phyloP scores from a whole-genome alignment of 371 early-diverging fungal species.

The Aphelidium insulamus region DNA sequence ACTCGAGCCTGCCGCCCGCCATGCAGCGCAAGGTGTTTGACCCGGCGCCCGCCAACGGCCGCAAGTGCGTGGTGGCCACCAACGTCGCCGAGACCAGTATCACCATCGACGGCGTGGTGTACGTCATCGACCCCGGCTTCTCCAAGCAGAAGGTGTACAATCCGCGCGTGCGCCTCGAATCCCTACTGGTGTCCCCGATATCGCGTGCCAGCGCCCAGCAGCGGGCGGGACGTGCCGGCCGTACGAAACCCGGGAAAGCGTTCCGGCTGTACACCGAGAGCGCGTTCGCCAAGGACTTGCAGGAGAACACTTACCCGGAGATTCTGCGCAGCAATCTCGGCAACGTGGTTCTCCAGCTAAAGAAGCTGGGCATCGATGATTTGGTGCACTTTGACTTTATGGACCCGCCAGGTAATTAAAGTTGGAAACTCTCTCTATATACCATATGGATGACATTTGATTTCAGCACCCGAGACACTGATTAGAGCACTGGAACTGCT shows the following conservation, averaged over 20 bases:
- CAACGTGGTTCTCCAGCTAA: conserved; percentile 57
- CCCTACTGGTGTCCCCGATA: conserved; percentile 45
- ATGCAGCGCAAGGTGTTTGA: conserved; percentile 81
- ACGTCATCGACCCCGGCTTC: conserved; percentile 94
- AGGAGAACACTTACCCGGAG: conserved; percentile 76
- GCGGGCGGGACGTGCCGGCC: conserved; percentile 76
- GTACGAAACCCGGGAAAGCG: conserved; percentile 78
- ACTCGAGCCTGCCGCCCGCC: conserved; percentile 77
- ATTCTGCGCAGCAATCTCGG: conserved; percentile 68
- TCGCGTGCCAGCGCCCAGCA: conserved; percentile 61
- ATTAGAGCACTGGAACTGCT: conserved; percentile 79
- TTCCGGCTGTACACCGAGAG: conserved; percentile 81
- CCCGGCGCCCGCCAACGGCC: conserved; percentile 65
- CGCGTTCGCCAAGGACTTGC: conserved; percentile 50
- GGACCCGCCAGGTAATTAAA: conserved; percentile 48
- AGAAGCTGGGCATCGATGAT: conserved; percentile 70
- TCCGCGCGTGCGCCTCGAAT: conserved; percentile 70
- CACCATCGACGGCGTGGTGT: conserved; percentile 92
- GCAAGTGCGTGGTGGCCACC: conserved; percentile 86
- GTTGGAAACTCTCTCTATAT: background rate
- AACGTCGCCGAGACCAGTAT: conserved; percentile 98
- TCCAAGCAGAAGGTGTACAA: conserved; percentile 92
- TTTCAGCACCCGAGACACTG: conserved; percentile 51
- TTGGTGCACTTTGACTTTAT: conserved; percentile 81
- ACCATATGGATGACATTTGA: background rate